A percentile compares a stretch with the other conserved stretches of the same genome.
These are phyloP conservation scores for Recurvomyces mirabilis DNA, from an alignment of 495 filamentous ascomycete genomes.

Conservation along the genomic window DNA sequence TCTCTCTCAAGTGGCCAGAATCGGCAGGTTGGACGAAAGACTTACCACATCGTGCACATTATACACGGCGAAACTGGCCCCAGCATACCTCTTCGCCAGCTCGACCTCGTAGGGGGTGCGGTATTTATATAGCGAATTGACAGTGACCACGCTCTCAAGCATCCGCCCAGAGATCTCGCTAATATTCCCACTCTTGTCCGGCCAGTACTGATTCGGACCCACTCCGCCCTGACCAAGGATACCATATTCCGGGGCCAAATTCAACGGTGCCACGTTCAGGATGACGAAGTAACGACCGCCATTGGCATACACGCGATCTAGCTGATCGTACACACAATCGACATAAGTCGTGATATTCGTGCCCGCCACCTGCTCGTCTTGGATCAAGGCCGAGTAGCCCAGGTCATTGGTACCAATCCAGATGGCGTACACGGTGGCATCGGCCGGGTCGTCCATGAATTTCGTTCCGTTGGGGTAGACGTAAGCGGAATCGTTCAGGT, in stretches of 20 bases:
- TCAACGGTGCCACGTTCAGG: slow-evolving; percentile 52
- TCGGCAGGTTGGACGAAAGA: background rate
- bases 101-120: slow-evolving; percentile 45
- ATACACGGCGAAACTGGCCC: slow-evolving; percentile 50
- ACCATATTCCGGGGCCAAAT: slow-evolving; percentile 51
- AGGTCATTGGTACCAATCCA: slow-evolving; percentile 78
- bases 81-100: slow-evolving; percentile 45
- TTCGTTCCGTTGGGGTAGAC: slow-evolving; percentile 31
- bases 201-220: slow-evolving; percentile 46
- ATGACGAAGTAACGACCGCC: slow-evolving; percentile 61
- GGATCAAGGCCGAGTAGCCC: slow-evolving; percentile 49
- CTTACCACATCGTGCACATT: slow-evolving; percentile 49
- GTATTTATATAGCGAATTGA: slow-evolving; percentile 53
- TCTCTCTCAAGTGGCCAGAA: no score
- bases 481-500: slow-evolving; percentile 47
- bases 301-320: slow-evolving; percentile 49
- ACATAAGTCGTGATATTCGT: slow-evolving; percentile 51
- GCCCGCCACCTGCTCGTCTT: slow-evolving; percentile 45
- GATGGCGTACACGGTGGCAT: slow-evolving; percentile 58
- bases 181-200: slow-evolving; percentile 45
- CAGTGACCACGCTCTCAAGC: slow-evolving; percentile 45
- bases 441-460: slow-evolving; percentile 39
- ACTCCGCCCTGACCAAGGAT: slow-evolving; percentile 37
- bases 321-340: slow-evolving; percentile 49
- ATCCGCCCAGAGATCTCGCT: slow-evolving; percentile 49